Base-by-base conservation (phyloP, 495 filamentous ascomycete genomes). In the Daldinia caldariorum region DNA sequence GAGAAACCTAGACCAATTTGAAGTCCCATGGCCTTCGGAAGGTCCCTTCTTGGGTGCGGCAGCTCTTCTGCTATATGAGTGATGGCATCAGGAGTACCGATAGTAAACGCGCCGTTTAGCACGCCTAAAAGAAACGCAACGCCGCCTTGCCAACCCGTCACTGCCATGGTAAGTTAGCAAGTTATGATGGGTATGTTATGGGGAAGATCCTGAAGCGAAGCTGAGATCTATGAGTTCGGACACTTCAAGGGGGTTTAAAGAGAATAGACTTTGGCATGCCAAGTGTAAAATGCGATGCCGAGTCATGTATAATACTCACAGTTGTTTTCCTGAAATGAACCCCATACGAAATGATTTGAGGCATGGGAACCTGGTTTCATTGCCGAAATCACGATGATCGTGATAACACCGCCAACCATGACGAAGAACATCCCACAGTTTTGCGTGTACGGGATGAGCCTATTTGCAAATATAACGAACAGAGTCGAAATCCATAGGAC, bases 11-110 rank as follows among this genome's bases (percentile, higher is more conserved):
- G 80, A 18, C 84, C 79, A 56, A 87, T 81, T 71, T 89, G 88
- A 16, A 88, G 71, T 41, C 83, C 83, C 12, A 89, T 89, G 0
- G 84, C 87, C 67, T 85, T 88, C 16, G 90, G 90, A 4, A 92
- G 82, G 67, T 92, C 87, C 66, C 77, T 79, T 50, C 78, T 82
- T 31, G 90, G 90, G 65, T 88, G 80, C 0, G 91, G 90, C 12
- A 97, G 82, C 78, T 97, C 93, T 78, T 97, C 93, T 1, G 92
- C 89, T 66, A 97, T 84, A 78, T 97, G 93, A 6, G 89, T 87
- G 13, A 91, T 85, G 41, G 86, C 83, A 75, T 92, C 92, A 3
- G 92, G 92, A 0, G 92, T 93, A 12, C 93, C 93, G 37, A 97
- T 88, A 16, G 90, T 88, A 75, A 91, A 97, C 9, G 93, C 92